Percentiles rank a stretch among this genome's conserved stretches.
Evolutionary conservation across 192 early-diverging fungal species (phyloP).

Genomic region (Thamnidium elegans): DNA sequence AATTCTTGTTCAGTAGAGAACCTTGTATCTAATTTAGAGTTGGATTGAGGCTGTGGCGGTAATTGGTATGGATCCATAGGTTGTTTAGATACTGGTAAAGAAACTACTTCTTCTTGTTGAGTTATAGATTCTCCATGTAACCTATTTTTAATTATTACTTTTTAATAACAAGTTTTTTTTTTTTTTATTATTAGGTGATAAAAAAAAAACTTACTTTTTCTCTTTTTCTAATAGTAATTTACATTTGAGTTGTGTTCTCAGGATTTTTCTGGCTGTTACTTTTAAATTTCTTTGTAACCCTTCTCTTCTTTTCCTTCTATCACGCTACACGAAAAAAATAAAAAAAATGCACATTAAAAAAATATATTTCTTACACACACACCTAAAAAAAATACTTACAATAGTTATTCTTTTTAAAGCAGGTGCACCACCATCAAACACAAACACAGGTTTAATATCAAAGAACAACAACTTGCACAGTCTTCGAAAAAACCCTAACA

Average conservation of each 20-base stretch:
- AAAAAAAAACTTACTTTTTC: slow-evolving; percentile 30
- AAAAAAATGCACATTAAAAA: not conserved
- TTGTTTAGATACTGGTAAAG: too few species aligned
- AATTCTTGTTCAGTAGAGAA: slow-evolving; percentile 19
- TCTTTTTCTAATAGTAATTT: slow-evolving; percentile 53
- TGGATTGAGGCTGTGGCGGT: too few species aligned
- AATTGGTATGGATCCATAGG: too few species aligned
- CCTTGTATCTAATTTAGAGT: too few species aligned
- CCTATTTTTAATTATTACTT: not conserved
- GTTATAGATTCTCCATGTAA: not conserved
- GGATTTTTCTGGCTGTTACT: slow-evolving; percentile 78
- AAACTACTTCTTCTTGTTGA: too few species aligned
- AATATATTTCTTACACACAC: too few species aligned
- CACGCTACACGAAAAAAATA: slow-evolving; percentile 33
- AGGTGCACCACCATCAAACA: slow-evolving; percentile 94
- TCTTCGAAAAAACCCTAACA: slow-evolving; percentile 90
- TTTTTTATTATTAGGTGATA: not conserved
- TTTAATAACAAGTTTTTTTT: slow-evolving; percentile 24
- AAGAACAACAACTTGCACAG: slow-evolving; percentile 92
- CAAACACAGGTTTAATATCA: slow-evolving; percentile 91
- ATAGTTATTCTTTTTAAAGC: slow-evolving; percentile 77
- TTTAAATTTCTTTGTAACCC: slow-evolving; percentile 54
- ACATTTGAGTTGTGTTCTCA: slow-evolving; percentile 76
- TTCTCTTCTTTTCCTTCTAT: slow-evolving; percentile 44
- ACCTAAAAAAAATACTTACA: slow-evolving; percentile 35